Percentiles rank a stretch among this genome's conserved stretches.
These are phyloP conservation scores for Alnus glutinosa DNA, from an alignment of 306 rosid species.

Conservation along the genomic window DNA sequence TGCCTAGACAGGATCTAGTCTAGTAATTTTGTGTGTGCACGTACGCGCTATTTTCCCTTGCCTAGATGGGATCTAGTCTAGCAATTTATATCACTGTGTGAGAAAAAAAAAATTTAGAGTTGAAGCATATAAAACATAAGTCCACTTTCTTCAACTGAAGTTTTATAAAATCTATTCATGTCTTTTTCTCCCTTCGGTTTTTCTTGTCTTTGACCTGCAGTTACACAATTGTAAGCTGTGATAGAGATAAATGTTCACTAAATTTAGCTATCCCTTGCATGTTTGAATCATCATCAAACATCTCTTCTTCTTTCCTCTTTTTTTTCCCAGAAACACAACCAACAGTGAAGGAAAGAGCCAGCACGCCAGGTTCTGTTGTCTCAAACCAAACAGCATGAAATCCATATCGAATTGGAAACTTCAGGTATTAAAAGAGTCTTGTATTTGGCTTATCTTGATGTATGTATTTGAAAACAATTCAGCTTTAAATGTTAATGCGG, in stretches of 20 bases:
- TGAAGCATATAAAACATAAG: not conserved
- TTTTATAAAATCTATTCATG: not conserved
- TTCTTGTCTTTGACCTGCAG: not conserved
- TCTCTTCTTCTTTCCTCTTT: not conserved
- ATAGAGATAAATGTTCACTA: not conserved
- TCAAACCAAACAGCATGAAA: conserved; percentile 41
- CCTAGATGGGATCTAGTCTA: not conserved
- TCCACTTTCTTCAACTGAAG: not conserved
- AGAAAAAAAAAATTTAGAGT: not conserved
- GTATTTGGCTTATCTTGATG: not conserved
- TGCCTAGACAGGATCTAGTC: not conserved
- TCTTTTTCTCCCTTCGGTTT: not conserved
- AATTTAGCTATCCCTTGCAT: not conserved
- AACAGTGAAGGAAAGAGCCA: conserved; percentile 42
- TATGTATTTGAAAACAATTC: not conserved
- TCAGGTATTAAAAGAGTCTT: not conserved
- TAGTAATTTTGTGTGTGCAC: not conserved
- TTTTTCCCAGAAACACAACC: conserved; percentile 52
- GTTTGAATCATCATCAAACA: not conserved
- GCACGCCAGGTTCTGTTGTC: conserved; percentile 30
- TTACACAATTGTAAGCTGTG: not conserved
- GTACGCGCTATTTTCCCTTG: not conserved
- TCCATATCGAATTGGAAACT: not conserved
- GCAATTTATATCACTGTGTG: not conserved
- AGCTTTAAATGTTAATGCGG: not conserved